These are phyloP conservation scores for Neocallimastix lanati DNA, from an alignment of 192 early-diverging fungal genomes.

Conservation along the genomic window DNA sequence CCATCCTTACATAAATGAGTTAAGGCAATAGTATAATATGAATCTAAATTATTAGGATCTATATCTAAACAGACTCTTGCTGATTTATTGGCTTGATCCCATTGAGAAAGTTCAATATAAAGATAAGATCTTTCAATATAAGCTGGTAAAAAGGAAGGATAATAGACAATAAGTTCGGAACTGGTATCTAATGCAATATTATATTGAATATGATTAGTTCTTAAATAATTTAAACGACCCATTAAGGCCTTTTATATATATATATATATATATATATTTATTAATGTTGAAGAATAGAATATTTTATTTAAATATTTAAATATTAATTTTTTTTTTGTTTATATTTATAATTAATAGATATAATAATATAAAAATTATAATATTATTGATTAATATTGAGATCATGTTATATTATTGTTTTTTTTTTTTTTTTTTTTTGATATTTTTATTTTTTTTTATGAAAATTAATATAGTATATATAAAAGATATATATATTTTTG, in stretches of 20 bases:
- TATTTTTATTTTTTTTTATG: too few species aligned
- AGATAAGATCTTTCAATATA: conserved; percentile 28
- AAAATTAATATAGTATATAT: too few species aligned
- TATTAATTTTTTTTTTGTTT: too few species aligned
- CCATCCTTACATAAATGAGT: not conserved
- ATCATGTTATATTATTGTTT: too few species aligned
- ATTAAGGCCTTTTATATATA: conserved; percentile 11
- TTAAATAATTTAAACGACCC: conserved; percentile 14
- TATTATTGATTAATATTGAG: too few species aligned
- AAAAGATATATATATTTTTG: too few species aligned
- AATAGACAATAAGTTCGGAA: conserved; percentile 20
- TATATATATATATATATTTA: too few species aligned
- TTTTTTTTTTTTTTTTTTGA: too few species aligned
- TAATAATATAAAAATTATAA: too few species aligned
- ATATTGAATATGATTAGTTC: conserved; percentile 12
- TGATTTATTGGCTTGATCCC: conserved; percentile 26
- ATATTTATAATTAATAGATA: too few species aligned
- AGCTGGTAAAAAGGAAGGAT: conserved; percentile 23
- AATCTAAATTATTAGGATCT: not conserved
- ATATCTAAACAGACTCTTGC: conserved; percentile 1
- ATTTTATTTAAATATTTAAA: too few species aligned
- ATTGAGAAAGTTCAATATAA: conserved; percentile 17
- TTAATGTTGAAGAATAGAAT: too few species aligned
- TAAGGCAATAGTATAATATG: not conserved
- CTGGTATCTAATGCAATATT: conserved; percentile 21